A percentile compares a stretch with the other conserved stretches of the same genome.
Conservation (phyloP, 257 asterid species). For the Jacaranda copaia region DNA sequence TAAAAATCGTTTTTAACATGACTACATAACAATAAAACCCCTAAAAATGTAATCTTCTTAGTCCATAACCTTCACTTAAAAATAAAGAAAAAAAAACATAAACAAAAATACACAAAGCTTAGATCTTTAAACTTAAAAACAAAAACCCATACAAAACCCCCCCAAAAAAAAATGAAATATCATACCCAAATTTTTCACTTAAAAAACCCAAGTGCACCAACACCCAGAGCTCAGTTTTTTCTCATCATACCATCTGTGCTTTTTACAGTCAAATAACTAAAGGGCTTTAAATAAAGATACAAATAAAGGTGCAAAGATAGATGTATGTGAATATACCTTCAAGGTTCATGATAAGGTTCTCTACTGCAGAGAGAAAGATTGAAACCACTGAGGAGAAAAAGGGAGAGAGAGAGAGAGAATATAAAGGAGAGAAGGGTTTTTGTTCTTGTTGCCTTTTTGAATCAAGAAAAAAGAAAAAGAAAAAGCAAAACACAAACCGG, state of each 20-base stretch:
- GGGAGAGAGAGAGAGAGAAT: slow-evolving; percentile 31
- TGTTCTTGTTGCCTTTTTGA: slow-evolving; percentile 47
- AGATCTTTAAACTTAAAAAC: slow-evolving; percentile 38
- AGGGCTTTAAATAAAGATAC: slow-evolving; percentile 41
- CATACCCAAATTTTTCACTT: slow-evolving; percentile 28
- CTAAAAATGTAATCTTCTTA: slow-evolving; percentile 21
- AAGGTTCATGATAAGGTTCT: slow-evolving; percentile 64
- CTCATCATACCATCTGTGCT: slow-evolving; percentile 30
- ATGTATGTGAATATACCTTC: slow-evolving; percentile 62
- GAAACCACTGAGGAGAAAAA: slow-evolving; percentile 38
- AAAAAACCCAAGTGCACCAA: background rate
- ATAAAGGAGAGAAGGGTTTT: slow-evolving; percentile 46
- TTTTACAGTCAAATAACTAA: slow-evolving; percentile 35
- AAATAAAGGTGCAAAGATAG: slow-evolving; percentile 23
- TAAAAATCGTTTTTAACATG: background rate
- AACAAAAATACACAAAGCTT: background rate
- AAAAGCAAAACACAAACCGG: slow-evolving; percentile 37
- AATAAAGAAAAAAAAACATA: background rate
- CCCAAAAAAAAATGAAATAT: too few species aligned
- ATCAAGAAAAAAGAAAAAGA: slow-evolving; percentile 38
- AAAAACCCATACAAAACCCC: background rate
- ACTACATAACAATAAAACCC: background rate
- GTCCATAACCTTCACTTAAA: background rate
- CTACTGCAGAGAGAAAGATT: slow-evolving; percentile 27
- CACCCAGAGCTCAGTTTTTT: slow-evolving; percentile 29